Conservation (phyloP, 257 asterid species). For the Oldenlandia corymbosa region DNA sequence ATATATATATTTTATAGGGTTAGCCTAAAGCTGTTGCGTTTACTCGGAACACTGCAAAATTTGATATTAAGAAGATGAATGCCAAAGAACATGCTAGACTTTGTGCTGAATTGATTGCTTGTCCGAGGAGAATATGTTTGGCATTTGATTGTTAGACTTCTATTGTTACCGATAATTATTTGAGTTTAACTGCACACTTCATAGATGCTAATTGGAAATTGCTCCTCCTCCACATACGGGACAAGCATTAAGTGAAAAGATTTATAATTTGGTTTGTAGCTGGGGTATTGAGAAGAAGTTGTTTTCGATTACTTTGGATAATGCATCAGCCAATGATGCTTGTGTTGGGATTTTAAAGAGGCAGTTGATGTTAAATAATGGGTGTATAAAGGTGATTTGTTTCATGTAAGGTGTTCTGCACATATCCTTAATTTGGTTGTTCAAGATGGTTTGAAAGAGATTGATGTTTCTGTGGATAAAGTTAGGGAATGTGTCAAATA, state of each 20-base stretch:
- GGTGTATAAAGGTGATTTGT: background rate
- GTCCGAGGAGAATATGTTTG: too few species aligned
- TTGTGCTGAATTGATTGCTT: too few species aligned
- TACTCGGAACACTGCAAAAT: too few species aligned
- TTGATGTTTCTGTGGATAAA: background rate
- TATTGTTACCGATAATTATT: too few species aligned
- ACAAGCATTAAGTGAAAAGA: too few species aligned
- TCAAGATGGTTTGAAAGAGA: background rate
- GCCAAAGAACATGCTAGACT: too few species aligned
- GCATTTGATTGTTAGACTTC: too few species aligned
- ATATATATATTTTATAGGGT: too few species aligned
- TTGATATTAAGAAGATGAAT: too few species aligned
- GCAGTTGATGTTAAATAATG: background rate
- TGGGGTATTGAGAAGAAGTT: background rate
- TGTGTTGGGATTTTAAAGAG: background rate
- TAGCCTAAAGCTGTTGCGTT: too few species aligned
- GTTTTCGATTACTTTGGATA: too few species aligned
- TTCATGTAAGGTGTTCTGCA: background rate
- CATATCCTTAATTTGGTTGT: background rate
- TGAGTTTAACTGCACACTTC: background rate
- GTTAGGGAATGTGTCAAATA: background rate
- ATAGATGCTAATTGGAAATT: background rate
- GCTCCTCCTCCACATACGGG: too few species aligned
- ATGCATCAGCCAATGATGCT: background rate
- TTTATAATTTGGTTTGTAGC: background rate